Conservation (phyloP, 2,329 filamentous ascomycete genomes). For the Exophiala aquamarina region DNA sequence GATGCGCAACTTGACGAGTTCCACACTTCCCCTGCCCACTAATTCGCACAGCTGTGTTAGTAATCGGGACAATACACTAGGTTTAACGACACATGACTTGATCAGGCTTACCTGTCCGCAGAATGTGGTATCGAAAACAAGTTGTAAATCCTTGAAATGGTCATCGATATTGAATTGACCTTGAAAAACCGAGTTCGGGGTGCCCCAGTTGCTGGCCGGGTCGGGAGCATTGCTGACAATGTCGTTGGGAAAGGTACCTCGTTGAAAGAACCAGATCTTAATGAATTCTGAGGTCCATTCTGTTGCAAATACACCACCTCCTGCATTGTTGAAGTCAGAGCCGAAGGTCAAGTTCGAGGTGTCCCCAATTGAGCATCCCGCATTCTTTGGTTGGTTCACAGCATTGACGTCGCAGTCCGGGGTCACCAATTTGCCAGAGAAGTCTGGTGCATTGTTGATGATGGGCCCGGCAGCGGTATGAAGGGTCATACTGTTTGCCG, state of each 20-base stretch:
- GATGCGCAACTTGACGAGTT: constrained; percentile 49
- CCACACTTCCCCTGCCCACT: constrained; percentile 25
- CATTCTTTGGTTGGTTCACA: constrained; percentile 36
- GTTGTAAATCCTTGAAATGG: constrained; percentile 43
- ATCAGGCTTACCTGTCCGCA: constrained; percentile 43
- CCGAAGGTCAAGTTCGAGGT: constrained; percentile 45
- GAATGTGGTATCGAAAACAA: constrained; percentile 56
- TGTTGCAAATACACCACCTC: constrained; percentile 67
- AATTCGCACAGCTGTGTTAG: background rate
- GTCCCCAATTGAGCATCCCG: constrained; percentile 42
- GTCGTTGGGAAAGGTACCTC: constrained; percentile 46
- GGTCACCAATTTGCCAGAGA: constrained; percentile 52
- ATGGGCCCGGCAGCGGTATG: constrained; percentile 46
- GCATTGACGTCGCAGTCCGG: constrained; percentile 52
- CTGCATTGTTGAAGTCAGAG: constrained; percentile 51
- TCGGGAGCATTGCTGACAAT: constrained; percentile 45
- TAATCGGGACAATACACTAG: no score
- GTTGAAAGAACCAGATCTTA: constrained; percentile 64
- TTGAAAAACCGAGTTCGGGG: constrained; percentile 45
- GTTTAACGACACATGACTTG: background rate
- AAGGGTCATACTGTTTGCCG: constrained; percentile 47
- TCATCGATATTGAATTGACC: constrained; percentile 41
- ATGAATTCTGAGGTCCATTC: constrained; percentile 76
- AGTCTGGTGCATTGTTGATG: constrained; percentile 31
- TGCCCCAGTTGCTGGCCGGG: constrained; percentile 44